Base-by-base conservation (phyloP, 805 yeast genomes). In the Tetrapisispora nanseiensis region DNA sequence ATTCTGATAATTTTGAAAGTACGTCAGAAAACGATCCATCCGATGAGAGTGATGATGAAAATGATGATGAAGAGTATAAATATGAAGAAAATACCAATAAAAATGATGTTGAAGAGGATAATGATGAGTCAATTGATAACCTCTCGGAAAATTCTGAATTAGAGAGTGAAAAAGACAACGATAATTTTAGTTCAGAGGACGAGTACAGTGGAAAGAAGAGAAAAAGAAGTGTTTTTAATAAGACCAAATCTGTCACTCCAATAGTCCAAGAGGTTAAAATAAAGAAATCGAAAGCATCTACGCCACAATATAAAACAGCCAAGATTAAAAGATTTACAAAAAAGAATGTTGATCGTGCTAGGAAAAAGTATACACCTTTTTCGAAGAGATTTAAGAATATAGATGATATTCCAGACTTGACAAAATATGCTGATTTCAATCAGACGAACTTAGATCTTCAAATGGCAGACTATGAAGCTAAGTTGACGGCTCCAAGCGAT, bases 401-500 rank as follows among this genome's bases (percentile, higher is more conserved):
- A 32, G 47, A 52, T 29, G 60, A 49, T 37, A 57, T 59, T 7
- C 64, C 65, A 6, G 60, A 55, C 49, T 44, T 53, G 19, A 59
- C 52, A 38, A 49, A 62, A 27, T 39, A 53, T 4, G 53, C 56
- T 6, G 58, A 53, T 27, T 57, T 60, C 33, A 52, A 61, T 36
- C 51, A 51, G 39, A 22, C 34, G 9, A 22, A 27, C 5, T 20
- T 33, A 12, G 38, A 39, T 26, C 12, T 47, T 6, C 48, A 49
- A 45, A 37, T 47, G 15, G 44, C 51, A 3, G 52, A 52, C 10
- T 37, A 59, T 22, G 61, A 59, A 42, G 48, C 52, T 22, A 54
- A 49, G 42, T 33, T 66, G 13, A 62, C 63, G 33, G 71, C 75
- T 1, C 69, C 68, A 28, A 59, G 65, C 37, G 57, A 61, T 24